Evolutionary conservation across 2,329 filamentous ascomycete species (phyloP).

Genomic region (Ascochyta pisi): DNA sequence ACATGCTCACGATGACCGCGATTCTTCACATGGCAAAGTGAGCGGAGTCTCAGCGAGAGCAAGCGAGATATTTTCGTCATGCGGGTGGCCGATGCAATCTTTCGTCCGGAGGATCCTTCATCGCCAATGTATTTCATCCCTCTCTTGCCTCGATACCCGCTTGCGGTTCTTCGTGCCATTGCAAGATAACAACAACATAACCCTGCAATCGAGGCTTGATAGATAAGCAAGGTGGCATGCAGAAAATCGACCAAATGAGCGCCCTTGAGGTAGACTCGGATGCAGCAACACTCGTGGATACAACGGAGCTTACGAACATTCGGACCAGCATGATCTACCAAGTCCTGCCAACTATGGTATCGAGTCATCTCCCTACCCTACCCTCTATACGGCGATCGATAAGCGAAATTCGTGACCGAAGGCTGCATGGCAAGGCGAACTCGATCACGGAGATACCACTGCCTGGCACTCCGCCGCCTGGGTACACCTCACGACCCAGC

Average conservation of each 20-base stretch:
- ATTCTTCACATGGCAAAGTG: conserved; percentile 11
- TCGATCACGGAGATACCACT: conserved; percentile 26
- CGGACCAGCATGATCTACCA: conserved; percentile 59
- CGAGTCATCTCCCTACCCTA: conserved; percentile 59
- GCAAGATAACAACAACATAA: conserved; percentile 5
- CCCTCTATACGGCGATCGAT: conserved; percentile 55
- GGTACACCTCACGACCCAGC: conserved; percentile 38
- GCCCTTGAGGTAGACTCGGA: conserved; percentile 14
- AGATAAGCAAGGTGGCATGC: conserved; percentile 26
- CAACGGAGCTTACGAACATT: conserved; percentile 18
- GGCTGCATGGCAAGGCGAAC: conserved; percentile 23
- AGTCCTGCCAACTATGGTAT: conserved; percentile 61
- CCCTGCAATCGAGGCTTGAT: conserved; percentile 9
- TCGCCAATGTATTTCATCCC: conserved; percentile 1
- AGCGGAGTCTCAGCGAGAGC: conserved; percentile 6
- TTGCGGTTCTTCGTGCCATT: conserved; percentile 12
- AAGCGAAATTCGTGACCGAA: conserved; percentile 33
- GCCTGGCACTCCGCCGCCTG: conserved; percentile 48
- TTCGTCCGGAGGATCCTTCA: not conserved
- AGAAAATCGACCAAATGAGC: not conserved
- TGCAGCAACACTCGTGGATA: conserved; percentile 14
- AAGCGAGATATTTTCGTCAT: conserved; percentile 22
- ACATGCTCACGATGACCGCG: conserved; percentile 25
- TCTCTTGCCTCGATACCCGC: conserved; percentile 2
- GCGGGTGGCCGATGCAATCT: conserved; percentile 5